phyloP scores from a whole-genome alignment of 371 early-diverging fungal genomes.

The Phascolomyces articulosus region DNA sequence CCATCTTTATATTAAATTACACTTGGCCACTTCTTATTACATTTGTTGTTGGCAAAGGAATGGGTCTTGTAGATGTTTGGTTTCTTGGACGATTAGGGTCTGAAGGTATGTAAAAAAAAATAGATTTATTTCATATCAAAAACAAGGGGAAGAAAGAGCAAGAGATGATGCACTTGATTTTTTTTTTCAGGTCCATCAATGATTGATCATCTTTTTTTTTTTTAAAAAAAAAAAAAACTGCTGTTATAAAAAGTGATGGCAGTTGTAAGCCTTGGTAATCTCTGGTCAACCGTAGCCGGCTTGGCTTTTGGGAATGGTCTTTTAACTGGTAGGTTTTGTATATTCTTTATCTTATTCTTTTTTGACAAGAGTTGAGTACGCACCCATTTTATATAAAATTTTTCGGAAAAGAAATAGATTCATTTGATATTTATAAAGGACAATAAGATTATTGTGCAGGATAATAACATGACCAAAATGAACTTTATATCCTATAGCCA shows the following conservation, averaged over 20 bases:
- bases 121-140: no score
- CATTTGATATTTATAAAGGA: no score
- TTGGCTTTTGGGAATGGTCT: conserved; percentile 41
- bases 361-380: not conserved
- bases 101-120: conserved; percentile 16
- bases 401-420: no score
- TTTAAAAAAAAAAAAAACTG: no score
- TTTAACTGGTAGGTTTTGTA: conserved; percentile 34
- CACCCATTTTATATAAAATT: no score
- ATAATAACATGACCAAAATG: conserved; percentile 1
- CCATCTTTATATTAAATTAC: conserved; percentile 11
- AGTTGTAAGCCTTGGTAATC: conserved; percentile 31
- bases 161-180: no score
- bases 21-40: conserved; percentile 35
- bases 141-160: no score
- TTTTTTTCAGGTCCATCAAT: not conserved
- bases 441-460: no score
- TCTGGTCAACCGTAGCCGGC: conserved; percentile 37
- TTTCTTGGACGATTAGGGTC: conserved; percentile 36
- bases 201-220: not conserved
- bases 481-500: conserved; percentile 23
- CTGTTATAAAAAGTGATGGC: conserved; percentile 48
- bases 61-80: conserved; percentile 37
- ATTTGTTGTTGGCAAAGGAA: conserved; percentile 32
- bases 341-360: not conserved